Evolutionary conservation across 257 asterid genomes (phyloP), one percentile per base, ranked within the genome.

Genomic region (Solanum pimpinellifolium): DNA sequence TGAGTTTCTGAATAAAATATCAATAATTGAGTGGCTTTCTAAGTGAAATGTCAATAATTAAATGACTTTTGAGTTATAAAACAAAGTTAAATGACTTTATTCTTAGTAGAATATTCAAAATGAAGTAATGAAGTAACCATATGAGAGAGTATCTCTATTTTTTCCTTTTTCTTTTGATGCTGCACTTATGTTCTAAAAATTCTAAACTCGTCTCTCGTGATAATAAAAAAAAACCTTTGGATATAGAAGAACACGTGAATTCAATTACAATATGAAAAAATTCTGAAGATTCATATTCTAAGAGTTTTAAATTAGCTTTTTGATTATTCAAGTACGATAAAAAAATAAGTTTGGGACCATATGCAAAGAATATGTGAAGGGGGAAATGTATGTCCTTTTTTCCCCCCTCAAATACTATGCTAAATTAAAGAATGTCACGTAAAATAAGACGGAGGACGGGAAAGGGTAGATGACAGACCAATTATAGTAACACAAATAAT

Each of bases 371-470:
- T 11, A 7, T 18, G 65, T 18, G 65, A 56, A 56, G n/a, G 65
- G 4, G 11, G 65, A 56, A 16, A 52, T 52, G 23, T 16, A 52
- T 52, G 23, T 16, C 23, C 18, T 52, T 16, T 6, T 49, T 52
- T 52, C 6, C 1, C 2, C 0, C 7, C 1, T 18, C 18, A 6
- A 52, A 6, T 52, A 52, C 0, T 23, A 4, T 18, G 4, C 4
- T 52, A 52, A 52, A 0, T 52, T 52, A 52, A 52, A 52, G 62
- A 18, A 1, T 52, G n/a, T 1, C 62, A 52, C n/a, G 20, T 52
- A 1, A 52, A 52, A 18, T 52, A 52, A 23, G 4, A 18, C 11
- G 5, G 35, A 33, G 35, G 5, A 1, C 1, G 5, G 35, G 0
- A 1, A 33, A 33, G 35, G 35, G 1, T 4, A 33, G 5, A 33